Evolutionary conservation across 2,329 filamentous ascomycete genomes (phyloP).

Genomic region (Arthroderma sp.): DNA sequence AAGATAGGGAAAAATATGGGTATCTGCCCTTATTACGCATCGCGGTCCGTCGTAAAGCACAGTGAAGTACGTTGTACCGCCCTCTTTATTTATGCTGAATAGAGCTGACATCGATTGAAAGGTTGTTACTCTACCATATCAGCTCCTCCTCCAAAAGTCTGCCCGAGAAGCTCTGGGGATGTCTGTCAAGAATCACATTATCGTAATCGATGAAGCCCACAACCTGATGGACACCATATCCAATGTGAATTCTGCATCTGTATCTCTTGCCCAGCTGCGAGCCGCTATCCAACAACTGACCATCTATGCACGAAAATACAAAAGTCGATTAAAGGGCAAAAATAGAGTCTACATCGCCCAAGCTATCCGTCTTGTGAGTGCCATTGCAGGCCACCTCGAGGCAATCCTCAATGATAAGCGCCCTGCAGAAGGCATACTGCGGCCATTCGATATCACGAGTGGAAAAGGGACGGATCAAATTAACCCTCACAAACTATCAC

Average conservation of each 20-base stretch:
- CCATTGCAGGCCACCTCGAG: constrained; percentile 57
- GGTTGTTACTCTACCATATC: constrained; percentile 87
- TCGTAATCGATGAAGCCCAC: constrained; percentile 96
- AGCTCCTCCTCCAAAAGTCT: constrained; percentile 71
- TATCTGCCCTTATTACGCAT: constrained; percentile 95
- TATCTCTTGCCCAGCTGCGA: constrained; percentile 60
- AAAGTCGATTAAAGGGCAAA: constrained; percentile 74
- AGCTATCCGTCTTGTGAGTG: constrained; percentile 69
- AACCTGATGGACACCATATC: constrained; percentile 94
- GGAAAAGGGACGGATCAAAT: constrained; percentile 89
- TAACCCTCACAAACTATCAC: constrained; percentile 77
- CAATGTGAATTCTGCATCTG: constrained; percentile 67
- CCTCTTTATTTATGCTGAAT: neutral
- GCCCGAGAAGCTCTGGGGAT: constrained; percentile 79
- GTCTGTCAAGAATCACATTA: constrained; percentile 70
- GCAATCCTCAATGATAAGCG: constrained; percentile 29
- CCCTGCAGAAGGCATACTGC: constrained; percentile 52
- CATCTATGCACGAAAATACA: constrained; percentile 74
- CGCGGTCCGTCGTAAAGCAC: constrained; percentile 64
- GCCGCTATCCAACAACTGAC: constrained; percentile 62
- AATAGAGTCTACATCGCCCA: constrained; percentile 88
- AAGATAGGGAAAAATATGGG: constrained; percentile 62
- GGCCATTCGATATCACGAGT: constrained; percentile 58
- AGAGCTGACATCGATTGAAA: constrained; percentile 17
- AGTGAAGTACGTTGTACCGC: constrained; percentile 47